A percentile compares a stretch with the other conserved stretches of the same genome.
phyloP scores from a whole-genome alignment of 768 basidiomycete species.

The Leccinum imitatum region DNA sequence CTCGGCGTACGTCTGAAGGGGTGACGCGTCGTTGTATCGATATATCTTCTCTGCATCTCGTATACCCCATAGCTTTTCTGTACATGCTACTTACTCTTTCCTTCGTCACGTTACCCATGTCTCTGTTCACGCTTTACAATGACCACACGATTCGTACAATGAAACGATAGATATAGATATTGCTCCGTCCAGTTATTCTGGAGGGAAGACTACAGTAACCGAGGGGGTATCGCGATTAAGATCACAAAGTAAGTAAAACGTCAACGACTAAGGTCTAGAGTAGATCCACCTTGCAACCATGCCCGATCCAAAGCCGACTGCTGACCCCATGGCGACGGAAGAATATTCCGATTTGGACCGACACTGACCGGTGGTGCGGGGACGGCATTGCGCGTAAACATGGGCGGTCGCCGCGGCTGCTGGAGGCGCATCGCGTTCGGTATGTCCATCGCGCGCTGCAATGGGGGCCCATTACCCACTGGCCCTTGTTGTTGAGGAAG shows the following conservation, averaged over 20 bases:
- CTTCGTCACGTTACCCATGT: slow-evolving; percentile 2
- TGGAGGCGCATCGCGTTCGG: slow-evolving; percentile 53
- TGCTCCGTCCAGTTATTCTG: background rate
- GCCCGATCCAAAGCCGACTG: slow-evolving; percentile 42
- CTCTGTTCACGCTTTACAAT: background rate
- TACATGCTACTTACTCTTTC: background rate
- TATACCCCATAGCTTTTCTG: slow-evolving; percentile 17
- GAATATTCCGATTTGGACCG: slow-evolving; percentile 38
- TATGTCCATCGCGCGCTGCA: slow-evolving; percentile 51
- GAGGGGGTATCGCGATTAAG: slow-evolving; percentile 7
- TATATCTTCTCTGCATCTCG: slow-evolving; percentile 16
- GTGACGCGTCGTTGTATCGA: slow-evolving; percentile 24
- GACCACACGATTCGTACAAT: background rate
- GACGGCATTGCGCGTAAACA: slow-evolving; percentile 44
- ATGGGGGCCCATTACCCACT: slow-evolving; percentile 26
- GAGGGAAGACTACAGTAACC: background rate
- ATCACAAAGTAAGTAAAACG: slow-evolving; percentile 1
- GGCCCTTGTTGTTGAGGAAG: slow-evolving; percentile 31
- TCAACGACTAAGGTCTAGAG: slow-evolving; percentile 41
- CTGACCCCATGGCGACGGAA: slow-evolving; percentile 40
- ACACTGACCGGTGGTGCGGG: slow-evolving; percentile 37
- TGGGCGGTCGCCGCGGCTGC: slow-evolving; percentile 55
- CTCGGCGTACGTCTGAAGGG: slow-evolving; percentile 8
- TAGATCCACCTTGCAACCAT: slow-evolving; percentile 42
- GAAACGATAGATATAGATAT: slow-evolving; percentile 24